These are phyloP conservation scores for Lignosus rhinocerotis DNA, from an alignment of 1,284 basidiomycete genomes.

Conservation along the genomic window DNA sequence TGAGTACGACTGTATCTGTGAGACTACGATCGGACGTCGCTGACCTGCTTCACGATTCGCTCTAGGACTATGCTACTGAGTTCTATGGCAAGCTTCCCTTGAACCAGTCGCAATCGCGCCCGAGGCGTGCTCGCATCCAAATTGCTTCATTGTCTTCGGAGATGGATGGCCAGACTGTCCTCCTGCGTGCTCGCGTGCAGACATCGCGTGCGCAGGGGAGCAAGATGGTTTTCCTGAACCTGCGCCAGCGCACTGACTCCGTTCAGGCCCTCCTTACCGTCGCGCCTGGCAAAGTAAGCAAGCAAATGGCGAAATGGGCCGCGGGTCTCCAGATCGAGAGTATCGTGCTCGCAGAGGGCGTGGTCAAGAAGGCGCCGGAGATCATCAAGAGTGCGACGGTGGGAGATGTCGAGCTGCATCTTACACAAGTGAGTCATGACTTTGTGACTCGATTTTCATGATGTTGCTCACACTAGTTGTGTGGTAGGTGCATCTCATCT, in stretches of 20 bases:
- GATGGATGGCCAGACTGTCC: constrained; percentile 76
- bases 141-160: constrained; percentile 71
- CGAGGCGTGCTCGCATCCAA: constrained; percentile 51
- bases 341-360: constrained; percentile 88
- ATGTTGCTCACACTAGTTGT: not conserved
- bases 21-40: not conserved
- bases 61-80: constrained; percentile 79
- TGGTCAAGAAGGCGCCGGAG: constrained; percentile 82
- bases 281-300: constrained; percentile 83
- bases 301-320: constrained; percentile 98
- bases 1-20: constrained; percentile 36
- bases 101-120: constrained; percentile 85
- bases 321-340: constrained; percentile 82
- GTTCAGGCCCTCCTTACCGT: constrained; percentile 87
- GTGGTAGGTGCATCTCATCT: constrained; percentile 75
- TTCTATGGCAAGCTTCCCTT: constrained; percentile 92
- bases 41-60: constrained; percentile 5
- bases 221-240: constrained; percentile 94
- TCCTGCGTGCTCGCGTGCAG: constrained; percentile 90
- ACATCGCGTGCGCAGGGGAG: constrained; percentile 88
- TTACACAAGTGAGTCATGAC: constrained; percentile 64
- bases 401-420: constrained; percentile 86
- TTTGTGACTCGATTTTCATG: not conserved
- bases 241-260: constrained; percentile 88
- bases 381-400: constrained; percentile 91